Base-by-base conservation (phyloP, 805 yeast species). In the Pichia scutulata region DNA sequence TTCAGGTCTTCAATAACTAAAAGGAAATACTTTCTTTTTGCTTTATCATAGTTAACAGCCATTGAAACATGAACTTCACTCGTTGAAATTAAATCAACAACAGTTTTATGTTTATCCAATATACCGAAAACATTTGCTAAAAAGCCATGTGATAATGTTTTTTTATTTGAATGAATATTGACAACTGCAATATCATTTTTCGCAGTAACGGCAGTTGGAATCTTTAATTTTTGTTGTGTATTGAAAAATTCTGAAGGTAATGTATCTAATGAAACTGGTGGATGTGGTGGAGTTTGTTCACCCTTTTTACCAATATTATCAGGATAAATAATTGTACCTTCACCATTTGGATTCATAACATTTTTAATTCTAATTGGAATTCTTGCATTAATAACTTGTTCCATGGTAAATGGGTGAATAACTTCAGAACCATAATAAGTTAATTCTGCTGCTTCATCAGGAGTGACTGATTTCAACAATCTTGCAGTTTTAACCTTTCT, bases 351-450 rank as follows among this genome's bases (percentile, higher is more conserved):
- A 67, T 92, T 92, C 68, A 81, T 90, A 49, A 93, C 99, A 67
- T 93, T 93, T 69, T 93, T 93, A 62, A 93, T 93, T 64, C 97
- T 81, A 65, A 93, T 93, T 44, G 99, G 99, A 64, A 93, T 93
- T 64, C 84, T 87, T 23, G 97, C 97, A 59, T 83, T 81, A 60
- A 93, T 93, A 51, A 92, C 99, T 72, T 93, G 99, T 71, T 92
- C 98, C 99, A 93, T 93, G 22, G 99, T 93, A 74, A 93, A 90
- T 3, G 99, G 99, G 64, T 93, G 99, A 60, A 93, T 93, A 57
- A 93, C 99, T 70, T 93, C 99, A 2, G 95, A 84, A 43, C 99
- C 99, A 64, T 93, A 93, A 69, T 93, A 93, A 1, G 99, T 93
- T 67, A 93, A 78, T 71, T 93, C 99, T 0, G 98, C 93, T 5